These are phyloP conservation scores for Boletus rex-veris DNA, from an alignment of 768 basidiomycete genomes.

Conservation along the genomic window DNA sequence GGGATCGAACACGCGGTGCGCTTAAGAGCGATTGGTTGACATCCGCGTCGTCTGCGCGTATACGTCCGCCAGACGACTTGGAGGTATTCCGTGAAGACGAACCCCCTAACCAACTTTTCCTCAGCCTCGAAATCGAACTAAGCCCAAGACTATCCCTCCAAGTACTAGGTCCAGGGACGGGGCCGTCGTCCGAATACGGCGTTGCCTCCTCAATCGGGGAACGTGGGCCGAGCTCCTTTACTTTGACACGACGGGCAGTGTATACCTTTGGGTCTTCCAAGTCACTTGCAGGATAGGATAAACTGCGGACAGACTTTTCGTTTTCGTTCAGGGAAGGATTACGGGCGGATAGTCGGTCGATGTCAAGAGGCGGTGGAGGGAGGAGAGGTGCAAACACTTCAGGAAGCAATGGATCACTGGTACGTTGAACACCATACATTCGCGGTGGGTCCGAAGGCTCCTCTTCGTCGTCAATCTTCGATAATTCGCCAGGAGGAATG, in stretches of 20 bases:
- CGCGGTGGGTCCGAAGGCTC: slow-evolving; percentile 26
- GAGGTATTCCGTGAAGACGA: slow-evolving; percentile 31
- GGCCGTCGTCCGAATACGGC: slow-evolving; percentile 14
- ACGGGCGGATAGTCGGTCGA: slow-evolving; percentile 27
- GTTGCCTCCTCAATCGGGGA: slow-evolving; percentile 21
- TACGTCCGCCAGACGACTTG: slow-evolving; percentile 24
- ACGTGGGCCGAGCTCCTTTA: slow-evolving; percentile 32
- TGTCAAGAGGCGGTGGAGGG: slow-evolving; percentile 39
- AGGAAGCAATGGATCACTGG: slow-evolving; percentile 23
- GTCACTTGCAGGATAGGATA: slow-evolving; percentile 34
- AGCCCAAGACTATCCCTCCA: slow-evolving; percentile 43
- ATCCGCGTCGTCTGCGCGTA: slow-evolving; percentile 45
- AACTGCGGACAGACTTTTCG: slow-evolving; percentile 32
- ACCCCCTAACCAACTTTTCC: slow-evolving; percentile 57
- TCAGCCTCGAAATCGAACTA: slow-evolving; percentile 45
- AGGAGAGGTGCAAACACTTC: slow-evolving; percentile 34
- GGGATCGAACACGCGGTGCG: slow-evolving; percentile 19
- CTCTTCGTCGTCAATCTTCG: slow-evolving; percentile 35
- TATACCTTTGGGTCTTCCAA: slow-evolving; percentile 32
- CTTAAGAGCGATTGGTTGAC: slow-evolving; percentile 39
- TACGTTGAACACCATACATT: slow-evolving; percentile 24
- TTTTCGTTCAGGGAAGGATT: slow-evolving; percentile 30
- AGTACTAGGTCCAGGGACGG: slow-evolving; percentile 27
- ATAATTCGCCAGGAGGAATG: slow-evolving; percentile 35
- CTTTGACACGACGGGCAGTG: slow-evolving; percentile 38